A percentile compares a stretch with the other conserved stretches of the same genome.
These are phyloP conservation scores for Ramularia collo-cygni DNA, from an alignment of 2,329 filamentous ascomycete genomes.

Conservation along the genomic window DNA sequence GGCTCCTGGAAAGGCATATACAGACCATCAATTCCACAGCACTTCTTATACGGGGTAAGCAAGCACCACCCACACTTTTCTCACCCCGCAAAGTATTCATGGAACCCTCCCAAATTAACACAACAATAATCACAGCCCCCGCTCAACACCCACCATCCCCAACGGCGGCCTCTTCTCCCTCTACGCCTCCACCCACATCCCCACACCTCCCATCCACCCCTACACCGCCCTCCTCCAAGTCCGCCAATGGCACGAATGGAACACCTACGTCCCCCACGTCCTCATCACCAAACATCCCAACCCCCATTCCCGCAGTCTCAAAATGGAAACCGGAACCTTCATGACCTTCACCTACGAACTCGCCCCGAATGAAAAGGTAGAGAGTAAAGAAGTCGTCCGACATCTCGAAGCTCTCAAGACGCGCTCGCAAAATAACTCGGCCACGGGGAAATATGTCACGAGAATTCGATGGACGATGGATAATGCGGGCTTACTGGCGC, in stretches of 20 bases:
- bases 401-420: slow-evolving; percentile 29
- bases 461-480: slow-evolving; percentile 27
- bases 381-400: slow-evolving; percentile 30
- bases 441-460: slow-evolving; percentile 23
- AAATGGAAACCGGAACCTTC: slow-evolving; percentile 35
- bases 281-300: slow-evolving; percentile 39
- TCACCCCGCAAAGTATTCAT: too few relatives aligned
- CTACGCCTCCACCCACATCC: slow-evolving; percentile 31
- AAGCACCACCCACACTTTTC: too few relatives aligned
- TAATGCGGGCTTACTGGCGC: slow-evolving; percentile 24
- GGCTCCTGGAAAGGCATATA: slow-evolving; percentile 14
- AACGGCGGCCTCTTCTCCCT: slow-evolving; percentile 29
- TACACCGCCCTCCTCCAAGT: slow-evolving; percentile 40
- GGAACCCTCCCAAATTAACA: too few relatives aligned
- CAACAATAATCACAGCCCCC: too few relatives aligned
- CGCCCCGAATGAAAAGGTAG: slow-evolving; percentile 25
- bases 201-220: slow-evolving; percentile 36
- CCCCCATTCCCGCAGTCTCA: slow-evolving; percentile 13
- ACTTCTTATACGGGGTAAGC: slow-evolving; percentile 19
- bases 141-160: slow-evolving; percentile 25
- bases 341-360: slow-evolving; percentile 41
- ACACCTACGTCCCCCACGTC: slow-evolving; percentile 40
- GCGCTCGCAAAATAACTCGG: slow-evolving; percentile 11
- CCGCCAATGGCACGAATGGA: slow-evolving; percentile 43
- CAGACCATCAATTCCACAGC: slow-evolving; percentile 25